Conservation (phyloP, 1,284 basidiomycete species). For the Ustilago xerochloae region DNA sequence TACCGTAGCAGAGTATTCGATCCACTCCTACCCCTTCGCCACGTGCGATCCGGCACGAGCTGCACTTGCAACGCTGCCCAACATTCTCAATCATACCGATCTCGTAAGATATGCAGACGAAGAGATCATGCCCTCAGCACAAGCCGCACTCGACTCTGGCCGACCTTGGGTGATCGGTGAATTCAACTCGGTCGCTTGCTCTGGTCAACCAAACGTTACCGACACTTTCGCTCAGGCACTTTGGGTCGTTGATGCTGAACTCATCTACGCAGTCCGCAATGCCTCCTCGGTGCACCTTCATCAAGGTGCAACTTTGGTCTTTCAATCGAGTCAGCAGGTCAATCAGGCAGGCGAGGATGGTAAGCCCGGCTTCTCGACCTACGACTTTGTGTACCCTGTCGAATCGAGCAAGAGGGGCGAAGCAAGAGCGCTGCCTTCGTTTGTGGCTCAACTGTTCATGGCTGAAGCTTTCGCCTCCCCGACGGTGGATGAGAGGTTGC, state of each 20-base stretch:
- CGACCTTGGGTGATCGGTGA: slow-evolving; percentile 10
- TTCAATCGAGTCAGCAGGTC: slow-evolving; percentile 6
- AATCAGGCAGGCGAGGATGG: slow-evolving; percentile 9
- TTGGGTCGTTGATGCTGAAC: slow-evolving; percentile 11
- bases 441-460: slow-evolving; percentile 11
- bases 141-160: slow-evolving; percentile 1
- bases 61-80: slow-evolving; percentile 1
- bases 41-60: slow-evolving; percentile 11
- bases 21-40: slow-evolving; percentile 17
- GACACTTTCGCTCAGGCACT: slow-evolving; percentile 16
- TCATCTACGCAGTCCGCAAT: slow-evolving; percentile 17
- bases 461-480: slow-evolving; percentile 4
- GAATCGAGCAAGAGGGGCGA: slow-evolving; percentile 4
- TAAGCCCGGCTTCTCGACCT: slow-evolving; percentile 10
- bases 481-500: not conserved
- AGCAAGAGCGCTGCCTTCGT: slow-evolving; percentile 1
- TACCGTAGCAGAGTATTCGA: slow-evolving; percentile 9
- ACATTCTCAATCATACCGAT: slow-evolving; percentile 15
- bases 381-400: slow-evolving; percentile 11
- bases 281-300: slow-evolving; percentile 7
- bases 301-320: slow-evolving; percentile 14
- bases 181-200: slow-evolving; percentile 12
- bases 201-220: slow-evolving; percentile 10
- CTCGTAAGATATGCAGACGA: slow-evolving; percentile 4
- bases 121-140: slow-evolving; percentile 9